Evolutionary conservation across 2,329 filamentous ascomycete genomes (phyloP).

Genomic region (Trichoderma sp.): DNA sequence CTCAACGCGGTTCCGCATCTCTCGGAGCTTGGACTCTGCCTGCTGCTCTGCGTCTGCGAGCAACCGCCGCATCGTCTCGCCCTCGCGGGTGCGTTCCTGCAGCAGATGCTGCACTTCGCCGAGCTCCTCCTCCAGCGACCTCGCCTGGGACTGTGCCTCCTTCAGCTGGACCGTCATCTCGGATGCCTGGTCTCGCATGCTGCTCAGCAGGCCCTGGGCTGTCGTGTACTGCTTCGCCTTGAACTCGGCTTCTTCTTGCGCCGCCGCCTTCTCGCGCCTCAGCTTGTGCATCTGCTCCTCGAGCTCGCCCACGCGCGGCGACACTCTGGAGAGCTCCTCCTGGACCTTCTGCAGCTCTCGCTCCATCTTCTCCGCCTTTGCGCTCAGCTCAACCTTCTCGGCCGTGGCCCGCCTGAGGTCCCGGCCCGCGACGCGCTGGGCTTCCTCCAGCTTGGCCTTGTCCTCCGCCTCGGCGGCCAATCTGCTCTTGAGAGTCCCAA

Average conservation of each 20-base stretch:
- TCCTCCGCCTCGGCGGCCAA: conserved; percentile 72
- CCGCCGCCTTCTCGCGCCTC: conserved; percentile 64
- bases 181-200: conserved; percentile 88
- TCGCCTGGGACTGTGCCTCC: conserved; percentile 78
- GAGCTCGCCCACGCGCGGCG: conserved; percentile 63
- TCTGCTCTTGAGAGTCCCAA: conserved; percentile 77
- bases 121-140: conserved; percentile 89
- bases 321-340: conserved; percentile 71
- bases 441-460: conserved; percentile 76
- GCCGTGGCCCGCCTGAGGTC: conserved; percentile 77
- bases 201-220: conserved; percentile 81
- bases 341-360: conserved; percentile 72
- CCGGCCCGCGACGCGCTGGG: conserved; percentile 70
- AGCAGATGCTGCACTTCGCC: conserved; percentile 85
- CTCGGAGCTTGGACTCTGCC: conserved; percentile 78
- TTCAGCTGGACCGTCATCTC: conserved; percentile 91
- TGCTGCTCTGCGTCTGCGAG: conserved; percentile 83
- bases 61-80: conserved; percentile 89
- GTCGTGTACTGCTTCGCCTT: conserved; percentile 84
- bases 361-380: conserved; percentile 69
- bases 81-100: conserved; percentile 84
- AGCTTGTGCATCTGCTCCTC: conserved; percentile 74
- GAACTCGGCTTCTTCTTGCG: conserved; percentile 79
- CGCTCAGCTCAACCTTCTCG: conserved; percentile 76
- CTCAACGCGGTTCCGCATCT: conserved; percentile 88